Percentiles rank a stretch among this genome's conserved stretches.
Evolutionary conservation across 1,284 basidiomycete species (phyloP).

Genomic region (Microbotryum scabiosae): DNA sequence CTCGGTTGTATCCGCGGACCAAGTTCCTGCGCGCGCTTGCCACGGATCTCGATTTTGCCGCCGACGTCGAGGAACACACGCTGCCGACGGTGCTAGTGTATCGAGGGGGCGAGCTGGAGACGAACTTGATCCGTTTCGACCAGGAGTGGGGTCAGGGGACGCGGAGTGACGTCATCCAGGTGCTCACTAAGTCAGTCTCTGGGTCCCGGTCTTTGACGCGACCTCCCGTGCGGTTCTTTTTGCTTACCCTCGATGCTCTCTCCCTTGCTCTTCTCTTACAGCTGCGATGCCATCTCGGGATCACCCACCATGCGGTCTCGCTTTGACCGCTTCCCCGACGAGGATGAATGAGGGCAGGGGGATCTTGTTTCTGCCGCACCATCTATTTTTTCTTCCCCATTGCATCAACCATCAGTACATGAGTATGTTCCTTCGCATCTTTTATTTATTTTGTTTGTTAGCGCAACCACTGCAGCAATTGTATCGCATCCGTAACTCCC

Average conservation of each 20-base stretch:
- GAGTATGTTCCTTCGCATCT: no score
- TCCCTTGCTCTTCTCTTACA: neutral
- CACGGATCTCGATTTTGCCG: constrained; percentile 65
- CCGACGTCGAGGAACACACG: constrained; percentile 54
- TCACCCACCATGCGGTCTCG: neutral
- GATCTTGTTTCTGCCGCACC: no score
- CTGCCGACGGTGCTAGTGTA: constrained; percentile 75
- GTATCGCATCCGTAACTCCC: no score
- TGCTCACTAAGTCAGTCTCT: constrained; percentile 12
- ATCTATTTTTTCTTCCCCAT: no score
- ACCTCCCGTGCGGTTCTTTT: neutral
- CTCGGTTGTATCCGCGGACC: constrained; percentile 57
- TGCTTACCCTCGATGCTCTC: neutral
- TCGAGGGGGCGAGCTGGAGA: constrained; percentile 59
- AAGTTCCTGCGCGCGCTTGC: constrained; percentile 72
- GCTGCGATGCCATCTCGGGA: neutral
- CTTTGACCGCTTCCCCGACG: neutral
- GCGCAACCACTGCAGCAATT: no score
- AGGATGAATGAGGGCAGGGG: neutral
- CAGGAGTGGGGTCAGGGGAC: constrained; percentile 19
- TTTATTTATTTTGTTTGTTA: no score
- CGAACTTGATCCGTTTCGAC: constrained; percentile 25
- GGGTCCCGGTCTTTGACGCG: no score
- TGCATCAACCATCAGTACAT: no score
- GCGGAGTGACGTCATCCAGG: constrained; percentile 7